Conservation (phyloP, 1,284 basidiomycete species). For the Tylopilus microsporus region DNA sequence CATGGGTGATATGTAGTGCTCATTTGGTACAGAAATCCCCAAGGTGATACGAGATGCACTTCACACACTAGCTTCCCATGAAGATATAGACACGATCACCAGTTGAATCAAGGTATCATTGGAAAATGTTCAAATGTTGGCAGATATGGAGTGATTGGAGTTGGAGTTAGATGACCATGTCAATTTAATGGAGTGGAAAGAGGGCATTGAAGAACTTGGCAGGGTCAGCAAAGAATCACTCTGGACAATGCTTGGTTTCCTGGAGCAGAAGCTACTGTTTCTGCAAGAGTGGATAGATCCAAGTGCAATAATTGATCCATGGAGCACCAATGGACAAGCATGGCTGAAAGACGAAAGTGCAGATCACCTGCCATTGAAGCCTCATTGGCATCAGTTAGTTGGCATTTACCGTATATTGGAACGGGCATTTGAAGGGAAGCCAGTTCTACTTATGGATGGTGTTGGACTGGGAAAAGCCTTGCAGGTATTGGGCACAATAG, state of each 20-base stretch:
- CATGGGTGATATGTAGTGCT: too few relatives aligned
- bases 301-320: background rate
- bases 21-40: too few relatives aligned
- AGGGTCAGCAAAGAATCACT: background rate
- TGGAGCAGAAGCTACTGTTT: background rate
- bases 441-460: conserved; percentile 7
- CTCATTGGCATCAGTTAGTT: conserved; percentile 10
- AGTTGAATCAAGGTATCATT: background rate
- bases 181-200: background rate
- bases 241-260: background rate
- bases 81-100: too few relatives aligned
- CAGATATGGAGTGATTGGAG: too few relatives aligned
- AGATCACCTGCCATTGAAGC: background rate
- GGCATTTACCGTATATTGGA: conserved; percentile 2
- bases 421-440: background rate
- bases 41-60: too few relatives aligned
- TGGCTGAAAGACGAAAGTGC: background rate
- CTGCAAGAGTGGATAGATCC: background rate
- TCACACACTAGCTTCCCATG: too few relatives aligned
- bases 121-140: background rate
- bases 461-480: conserved; percentile 3
- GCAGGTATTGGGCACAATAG: background rate
- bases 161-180: background rate
- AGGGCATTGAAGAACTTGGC: background rate
- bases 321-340: background rate